Conservation (phyloP, 768 basidiomycete genomes). For the Neoboletus brunneissimus region DNA sequence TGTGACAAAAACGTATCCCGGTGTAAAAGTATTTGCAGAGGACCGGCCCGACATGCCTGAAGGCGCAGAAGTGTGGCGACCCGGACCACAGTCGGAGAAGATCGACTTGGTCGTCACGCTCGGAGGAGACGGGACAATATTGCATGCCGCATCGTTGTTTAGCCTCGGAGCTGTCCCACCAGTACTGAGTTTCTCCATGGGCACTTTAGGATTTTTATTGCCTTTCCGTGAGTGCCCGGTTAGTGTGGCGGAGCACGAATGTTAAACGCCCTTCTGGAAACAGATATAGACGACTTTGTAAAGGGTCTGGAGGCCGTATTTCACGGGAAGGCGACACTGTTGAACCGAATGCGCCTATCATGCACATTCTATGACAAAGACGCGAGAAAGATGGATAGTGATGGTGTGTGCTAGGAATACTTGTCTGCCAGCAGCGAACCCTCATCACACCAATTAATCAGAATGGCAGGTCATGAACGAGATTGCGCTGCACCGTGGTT, state of each 20-base stretch:
- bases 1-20: constrained; percentile 54
- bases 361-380: constrained; percentile 72
- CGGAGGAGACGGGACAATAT: constrained; percentile 93
- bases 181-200: constrained; percentile 63
- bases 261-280: constrained; percentile 2
- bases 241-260: background rate
- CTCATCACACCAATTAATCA: constrained; percentile 24
- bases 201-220: constrained; percentile 88
- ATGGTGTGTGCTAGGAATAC: constrained; percentile 44
- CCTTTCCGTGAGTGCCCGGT: constrained; percentile 74
- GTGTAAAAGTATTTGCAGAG: constrained; percentile 63
- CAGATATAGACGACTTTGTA: constrained; percentile 87
- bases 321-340: constrained; percentile 72
- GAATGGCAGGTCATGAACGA: constrained; percentile 99
- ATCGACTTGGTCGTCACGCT: constrained; percentile 89
- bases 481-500: constrained; percentile 87
- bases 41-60: constrained; percentile 63
- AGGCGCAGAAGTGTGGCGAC: constrained; percentile 61
- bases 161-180: constrained; percentile 90
- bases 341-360: constrained; percentile 88
- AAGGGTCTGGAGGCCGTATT: constrained; percentile 80
- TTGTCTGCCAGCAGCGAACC: background rate
- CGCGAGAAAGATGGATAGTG: constrained; percentile 53
- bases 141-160: constrained; percentile 91
- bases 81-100: constrained; percentile 50